These are phyloP conservation scores for Diplodia mutila DNA, from an alignment of 2,329 filamentous ascomycete genomes.

Conservation along the genomic window DNA sequence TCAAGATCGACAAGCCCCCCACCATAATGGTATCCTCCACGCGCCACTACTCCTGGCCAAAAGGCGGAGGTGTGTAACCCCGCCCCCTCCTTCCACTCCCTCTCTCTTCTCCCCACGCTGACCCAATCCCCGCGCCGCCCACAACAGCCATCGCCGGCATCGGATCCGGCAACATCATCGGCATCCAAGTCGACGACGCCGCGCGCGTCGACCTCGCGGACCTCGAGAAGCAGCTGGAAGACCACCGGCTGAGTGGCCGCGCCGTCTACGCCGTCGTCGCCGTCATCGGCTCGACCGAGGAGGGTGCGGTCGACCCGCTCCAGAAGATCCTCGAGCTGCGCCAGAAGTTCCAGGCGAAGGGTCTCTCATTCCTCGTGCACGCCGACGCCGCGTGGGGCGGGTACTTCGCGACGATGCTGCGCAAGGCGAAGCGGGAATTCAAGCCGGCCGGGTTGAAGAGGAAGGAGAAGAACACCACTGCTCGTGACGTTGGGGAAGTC, in stretches of 20 bases:
- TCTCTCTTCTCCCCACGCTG: background rate
- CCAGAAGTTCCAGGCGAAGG: slow-evolving; percentile 46
- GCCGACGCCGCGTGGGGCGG: slow-evolving; percentile 57
- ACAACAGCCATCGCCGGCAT: slow-evolving; percentile 52
- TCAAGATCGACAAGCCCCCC: slow-evolving; percentile 36
- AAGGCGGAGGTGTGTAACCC: slow-evolving; percentile 46
- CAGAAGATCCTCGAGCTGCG: slow-evolving; percentile 46
- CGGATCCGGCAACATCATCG: slow-evolving; percentile 48
- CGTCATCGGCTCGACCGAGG: slow-evolving; percentile 54
- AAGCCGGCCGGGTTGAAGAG: too few species aligned
- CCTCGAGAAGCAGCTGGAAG: slow-evolving; percentile 40
- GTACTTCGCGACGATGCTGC: slow-evolving; percentile 54
- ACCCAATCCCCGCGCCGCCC: slow-evolving; percentile 35
- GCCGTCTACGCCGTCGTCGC: slow-evolving; percentile 51
- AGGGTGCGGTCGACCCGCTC: slow-evolving; percentile 52
- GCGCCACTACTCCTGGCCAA: slow-evolving; percentile 56
- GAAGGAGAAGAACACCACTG: slow-evolving; percentile 29
- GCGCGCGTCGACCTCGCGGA: slow-evolving; percentile 45
- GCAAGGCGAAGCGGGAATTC: slow-evolving; percentile 27
- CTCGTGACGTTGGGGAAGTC: slow-evolving; percentile 30
- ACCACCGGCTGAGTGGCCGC: slow-evolving; percentile 35
- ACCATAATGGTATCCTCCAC: slow-evolving; percentile 48
- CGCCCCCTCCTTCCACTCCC: too few species aligned
- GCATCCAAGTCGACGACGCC: slow-evolving; percentile 45
- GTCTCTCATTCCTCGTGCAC: slow-evolving; percentile 53